These are phyloP conservation scores for Jatropha curcas DNA, from an alignment of 345 rosid species.

Conservation along the genomic window DNA sequence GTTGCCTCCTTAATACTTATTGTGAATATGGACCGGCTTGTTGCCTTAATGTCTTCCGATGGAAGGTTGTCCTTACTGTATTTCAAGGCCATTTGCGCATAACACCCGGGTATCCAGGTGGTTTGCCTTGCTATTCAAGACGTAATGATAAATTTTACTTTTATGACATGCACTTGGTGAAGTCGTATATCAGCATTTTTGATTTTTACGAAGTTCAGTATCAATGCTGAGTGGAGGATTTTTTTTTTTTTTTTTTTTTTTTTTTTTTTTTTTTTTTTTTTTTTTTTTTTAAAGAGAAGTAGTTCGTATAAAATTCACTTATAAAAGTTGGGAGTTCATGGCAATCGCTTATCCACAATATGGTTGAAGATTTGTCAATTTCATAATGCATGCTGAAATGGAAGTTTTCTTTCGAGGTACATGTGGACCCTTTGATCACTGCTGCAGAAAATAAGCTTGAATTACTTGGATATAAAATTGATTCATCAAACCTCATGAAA, in stretches of 20 bases:
- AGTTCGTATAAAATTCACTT: too few relatives aligned
- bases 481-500: not conserved
- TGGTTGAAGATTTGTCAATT: too few relatives aligned
- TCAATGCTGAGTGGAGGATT: not conserved
- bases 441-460: not conserved
- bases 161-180: not conserved
- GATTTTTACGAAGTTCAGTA: not conserved
- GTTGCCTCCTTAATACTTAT: not conserved
- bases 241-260: too few relatives aligned
- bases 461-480: not conserved
- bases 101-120: slow-evolving; percentile 31
- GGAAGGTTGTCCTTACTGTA: slow-evolving; percentile 32
- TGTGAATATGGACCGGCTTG: slow-evolving; percentile 36
- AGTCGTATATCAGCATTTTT: not conserved
- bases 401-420: not conserved
- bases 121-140: slow-evolving; percentile 6
- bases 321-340: too few relatives aligned
- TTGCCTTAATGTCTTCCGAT: slow-evolving; percentile 35
- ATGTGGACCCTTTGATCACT: not conserved
- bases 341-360: too few relatives aligned
- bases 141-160: not conserved
- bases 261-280: too few relatives aligned
- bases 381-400: too few relatives aligned
- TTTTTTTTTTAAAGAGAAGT: too few relatives aligned
- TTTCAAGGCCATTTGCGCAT: slow-evolving; percentile 30